Base-by-base conservation (phyloP, 2,329 filamentous ascomycete species). In the Tolypocladium sp. region DNA sequence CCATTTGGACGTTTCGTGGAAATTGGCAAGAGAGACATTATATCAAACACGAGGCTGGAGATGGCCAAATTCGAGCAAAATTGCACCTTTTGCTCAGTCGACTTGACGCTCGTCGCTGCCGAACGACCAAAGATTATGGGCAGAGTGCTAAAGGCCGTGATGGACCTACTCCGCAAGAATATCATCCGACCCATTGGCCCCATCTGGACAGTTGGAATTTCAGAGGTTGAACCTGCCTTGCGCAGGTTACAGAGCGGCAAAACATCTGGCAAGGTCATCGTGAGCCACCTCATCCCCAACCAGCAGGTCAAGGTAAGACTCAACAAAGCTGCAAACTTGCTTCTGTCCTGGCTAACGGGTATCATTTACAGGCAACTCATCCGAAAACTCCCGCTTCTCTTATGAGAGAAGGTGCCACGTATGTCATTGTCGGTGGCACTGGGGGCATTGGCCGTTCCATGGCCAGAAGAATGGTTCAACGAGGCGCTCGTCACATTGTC, bases 351-450 rank as follows among this genome's bases (percentile, higher is more conserved):
- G 6, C 30, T 30, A 30, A 7, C 4, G 30, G 30, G 30, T 4
- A 7, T 30, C 30, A 30, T 30, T 4, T 4, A 30, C 30, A 62
- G 58, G 67, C 63, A 20, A 67, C 60, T 9, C 68, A 69, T 52
- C 62, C 40, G 33, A n/a, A 30, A 56, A 4, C 52, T 5, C 30
- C 49, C 25, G 67, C 72, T 7, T 64, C 76, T 8, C 67, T 80
- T 8, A 72, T 71, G 54, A 56, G 65, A 1, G 71, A 81, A 7
- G 6, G 6, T 59, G 76, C 73, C 3, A 77, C 77, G 0, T 82
- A 82, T 63, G 68, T 82, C 56, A 71, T 82, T 41, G 74, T 82
- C 25, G 80, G 80, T 17, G 78, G 79, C n/a, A 79, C 78, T 0
- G 80, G 80, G 40, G 80, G 78, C 33, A 70, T 82, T 15, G 80